These are phyloP conservation scores for Trichoderma atroviride DNA, from an alignment of 2,329 filamentous ascomycete genomes.

Conservation along the genomic window DNA sequence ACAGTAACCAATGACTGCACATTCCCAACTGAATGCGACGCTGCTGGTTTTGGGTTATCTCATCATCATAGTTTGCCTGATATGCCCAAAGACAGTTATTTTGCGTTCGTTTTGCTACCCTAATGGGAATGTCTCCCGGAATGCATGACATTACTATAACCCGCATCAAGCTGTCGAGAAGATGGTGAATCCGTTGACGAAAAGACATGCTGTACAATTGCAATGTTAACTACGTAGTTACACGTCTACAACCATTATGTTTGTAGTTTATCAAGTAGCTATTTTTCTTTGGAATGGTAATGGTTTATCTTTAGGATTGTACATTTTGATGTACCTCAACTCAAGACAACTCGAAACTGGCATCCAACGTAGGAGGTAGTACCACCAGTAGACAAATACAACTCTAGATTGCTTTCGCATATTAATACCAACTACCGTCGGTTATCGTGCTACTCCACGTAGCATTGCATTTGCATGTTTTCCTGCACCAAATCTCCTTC, in stretches of 20 bases:
- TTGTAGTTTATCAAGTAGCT: too few species aligned
- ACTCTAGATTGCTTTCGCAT: too few species aligned
- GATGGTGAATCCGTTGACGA: too few species aligned
- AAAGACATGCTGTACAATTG: too few species aligned
- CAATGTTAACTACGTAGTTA: too few species aligned
- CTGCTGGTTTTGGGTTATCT: not conserved
- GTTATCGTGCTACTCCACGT: not conserved
- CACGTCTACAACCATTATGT: too few species aligned
- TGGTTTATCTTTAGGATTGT: fast-evolving
- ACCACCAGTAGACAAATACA: not conserved
- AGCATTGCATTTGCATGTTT: not conserved
- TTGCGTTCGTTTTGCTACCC: not conserved
- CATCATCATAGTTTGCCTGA: not conserved
- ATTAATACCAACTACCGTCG: too few species aligned
- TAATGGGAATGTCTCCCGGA: too few species aligned
- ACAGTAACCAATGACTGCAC: not conserved
- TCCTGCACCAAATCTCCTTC: not conserved
- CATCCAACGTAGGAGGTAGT: not conserved
- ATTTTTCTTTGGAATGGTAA: too few species aligned
- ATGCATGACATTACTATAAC: not conserved
- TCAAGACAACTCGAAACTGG: not conserved
- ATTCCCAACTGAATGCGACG: not conserved
- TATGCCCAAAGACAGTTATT: not conserved
- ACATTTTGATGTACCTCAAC: not conserved
- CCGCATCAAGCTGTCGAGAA: not conserved